These are phyloP conservation scores for Singerocomus inundabilis DNA, from an alignment of 1,284 basidiomycete genomes.

Conservation along the genomic window DNA sequence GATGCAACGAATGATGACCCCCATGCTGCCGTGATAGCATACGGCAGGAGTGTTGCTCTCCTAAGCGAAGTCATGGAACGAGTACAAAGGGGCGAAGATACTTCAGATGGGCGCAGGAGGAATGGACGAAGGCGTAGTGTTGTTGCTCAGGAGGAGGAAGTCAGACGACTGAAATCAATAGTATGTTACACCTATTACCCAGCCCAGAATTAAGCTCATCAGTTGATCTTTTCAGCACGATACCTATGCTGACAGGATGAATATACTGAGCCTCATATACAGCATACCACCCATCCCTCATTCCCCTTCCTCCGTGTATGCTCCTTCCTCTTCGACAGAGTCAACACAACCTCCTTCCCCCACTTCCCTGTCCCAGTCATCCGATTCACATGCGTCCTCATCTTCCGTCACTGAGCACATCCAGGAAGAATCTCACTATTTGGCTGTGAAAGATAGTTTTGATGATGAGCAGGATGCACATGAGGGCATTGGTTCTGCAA, in stretches of 20 bases:
- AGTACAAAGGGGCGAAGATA: slow-evolving; percentile 78
- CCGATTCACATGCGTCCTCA: slow-evolving; percentile 43
- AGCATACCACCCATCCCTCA: slow-evolving; percentile 73
- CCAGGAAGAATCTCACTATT: slow-evolving; percentile 34
- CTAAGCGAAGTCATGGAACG: slow-evolving; percentile 86
- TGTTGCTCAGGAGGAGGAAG: slow-evolving; percentile 82
- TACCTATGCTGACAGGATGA: slow-evolving; percentile 86
- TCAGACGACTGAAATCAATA: slow-evolving; percentile 75
- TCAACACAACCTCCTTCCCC: slow-evolving; percentile 51
- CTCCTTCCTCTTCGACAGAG: slow-evolving; percentile 49
- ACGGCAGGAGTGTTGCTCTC: slow-evolving; percentile 77
- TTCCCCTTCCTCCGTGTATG: slow-evolving; percentile 53
- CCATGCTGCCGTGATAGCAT: slow-evolving; percentile 75
- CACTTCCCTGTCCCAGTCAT: slow-evolving; percentile 53
- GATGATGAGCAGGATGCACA: slow-evolving; percentile 40
- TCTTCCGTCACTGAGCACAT: slow-evolving; percentile 38
- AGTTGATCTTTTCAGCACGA: slow-evolving; percentile 58
- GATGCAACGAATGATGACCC: slow-evolving; percentile 82
- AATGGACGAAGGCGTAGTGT: slow-evolving; percentile 70
- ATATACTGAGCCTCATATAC: slow-evolving; percentile 82
- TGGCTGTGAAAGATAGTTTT: slow-evolving; percentile 29
- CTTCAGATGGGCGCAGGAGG: slow-evolving; percentile 56
- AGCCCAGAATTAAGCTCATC: slow-evolving; percentile 13
- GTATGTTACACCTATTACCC: slow-evolving; percentile 46
- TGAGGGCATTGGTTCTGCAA: slow-evolving; percentile 47